Percentiles rank a stretch among this genome's conserved stretches.
Conservation (phyloP, 352 stramenopile genomes). For the Globisporangium spinosum region DNA sequence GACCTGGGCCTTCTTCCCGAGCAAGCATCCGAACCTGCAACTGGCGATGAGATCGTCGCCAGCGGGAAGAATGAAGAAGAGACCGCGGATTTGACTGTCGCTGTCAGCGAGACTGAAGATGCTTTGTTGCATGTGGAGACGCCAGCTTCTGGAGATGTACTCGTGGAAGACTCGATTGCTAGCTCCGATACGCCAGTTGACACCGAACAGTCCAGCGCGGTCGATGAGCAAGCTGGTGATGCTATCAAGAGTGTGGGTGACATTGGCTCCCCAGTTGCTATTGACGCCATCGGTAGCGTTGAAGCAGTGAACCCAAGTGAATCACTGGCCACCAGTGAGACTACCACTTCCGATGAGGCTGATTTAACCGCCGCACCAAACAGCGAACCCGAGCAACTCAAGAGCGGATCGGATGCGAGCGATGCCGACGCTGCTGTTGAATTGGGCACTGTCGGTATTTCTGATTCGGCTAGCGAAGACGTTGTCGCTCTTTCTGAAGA, state of each 20-base stretch:
- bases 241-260: not conserved
- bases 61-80: not conserved
- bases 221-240: not conserved
- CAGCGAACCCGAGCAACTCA: not conserved
- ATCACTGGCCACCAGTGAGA: not conserved
- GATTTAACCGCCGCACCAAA: not conserved
- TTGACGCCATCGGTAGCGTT: slow-evolving; percentile 8
- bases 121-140: not conserved
- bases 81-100: not conserved
- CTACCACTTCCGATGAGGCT: not conserved
- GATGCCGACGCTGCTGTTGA: not conserved
- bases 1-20: not conserved
- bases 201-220: not conserved
- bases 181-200: not conserved
- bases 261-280: not conserved
- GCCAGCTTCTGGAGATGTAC: not conserved
- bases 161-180: not conserved
- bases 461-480: not conserved
- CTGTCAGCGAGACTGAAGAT: not conserved
- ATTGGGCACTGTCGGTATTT: not conserved
- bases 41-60: not conserved
- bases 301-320: not conserved
- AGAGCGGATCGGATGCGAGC: not conserved
- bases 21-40: not conserved
- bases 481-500: not conserved